Conservation (phyloP, 306 rosid species). For the Dalbergia oliveri region DNA sequence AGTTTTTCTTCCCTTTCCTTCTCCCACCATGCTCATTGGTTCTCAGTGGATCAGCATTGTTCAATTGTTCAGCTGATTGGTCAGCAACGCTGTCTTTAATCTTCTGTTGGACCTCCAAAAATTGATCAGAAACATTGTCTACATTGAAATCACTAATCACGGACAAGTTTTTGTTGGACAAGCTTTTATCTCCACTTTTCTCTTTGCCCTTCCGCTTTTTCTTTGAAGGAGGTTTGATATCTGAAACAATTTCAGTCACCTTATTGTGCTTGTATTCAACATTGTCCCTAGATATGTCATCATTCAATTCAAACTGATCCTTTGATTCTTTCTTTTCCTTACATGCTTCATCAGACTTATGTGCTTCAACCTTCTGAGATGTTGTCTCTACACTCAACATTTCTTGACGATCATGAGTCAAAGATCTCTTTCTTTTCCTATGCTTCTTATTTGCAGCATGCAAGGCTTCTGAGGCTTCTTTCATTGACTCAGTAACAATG, state of each 20-base stretch:
- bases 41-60: slow-evolving; percentile 39
- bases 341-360: slow-evolving; percentile 31
- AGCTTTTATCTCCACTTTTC: slow-evolving; percentile 34
- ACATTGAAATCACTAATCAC: slow-evolving; percentile 31
- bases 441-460: slow-evolving; percentile 49
- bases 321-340: slow-evolving; percentile 36
- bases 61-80: slow-evolving; percentile 47
- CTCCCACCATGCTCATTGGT: slow-evolving; percentile 38
- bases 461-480: slow-evolving; percentile 52
- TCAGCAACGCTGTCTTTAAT: slow-evolving; percentile 45
- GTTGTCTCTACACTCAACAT: slow-evolving; percentile 45
- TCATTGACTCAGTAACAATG: slow-evolving; percentile 39
- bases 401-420: slow-evolving; percentile 43
- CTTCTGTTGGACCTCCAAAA: slow-evolving; percentile 50
- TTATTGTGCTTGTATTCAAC: slow-evolving; percentile 23
- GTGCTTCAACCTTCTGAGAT: slow-evolving; percentile 42
- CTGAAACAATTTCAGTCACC: slow-evolving; percentile 41
- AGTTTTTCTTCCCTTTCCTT: slow-evolving; percentile 50
- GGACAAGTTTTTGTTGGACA: slow-evolving; percentile 30
- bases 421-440: slow-evolving; percentile 46
- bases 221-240: slow-evolving; percentile 41
- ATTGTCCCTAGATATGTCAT: slow-evolving; percentile 32
- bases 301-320: slow-evolving; percentile 34
- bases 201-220: slow-evolving; percentile 44
- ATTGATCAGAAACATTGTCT: slow-evolving; percentile 47